Evolutionary conservation across 306 rosid genomes (phyloP), one percentile per base, ranked within the genome.

Genomic region (Gynostemma pentaphyllum): DNA sequence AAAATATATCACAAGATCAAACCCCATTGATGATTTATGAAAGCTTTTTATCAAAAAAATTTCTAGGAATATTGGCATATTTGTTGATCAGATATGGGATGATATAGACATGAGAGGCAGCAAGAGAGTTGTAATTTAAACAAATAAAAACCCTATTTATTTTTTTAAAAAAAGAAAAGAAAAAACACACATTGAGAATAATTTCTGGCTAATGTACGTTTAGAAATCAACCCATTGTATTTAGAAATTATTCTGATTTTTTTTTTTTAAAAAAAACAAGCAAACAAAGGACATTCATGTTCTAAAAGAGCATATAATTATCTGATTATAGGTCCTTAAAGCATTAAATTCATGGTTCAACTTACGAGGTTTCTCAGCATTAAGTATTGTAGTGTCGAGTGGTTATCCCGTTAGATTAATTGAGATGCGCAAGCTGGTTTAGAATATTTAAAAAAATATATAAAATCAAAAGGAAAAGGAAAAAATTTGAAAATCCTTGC

Each of bases 71-170:
- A 66, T 46, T 29, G 55, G 70, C 70, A 66, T 66, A 66, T 66
- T 45, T 48, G 34, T 18, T 32, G 14, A 48, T 46, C 34, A 46
- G 19, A 48, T 34, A 45, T 49, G 44, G 18, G 26, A n/a, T 65
- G 70, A 66, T 21, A 14, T 30, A 34, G 70, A 66, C 70, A 66
- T 66, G 70, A 66, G 70, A 66, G 70, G 70, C 28, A 32, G 70
- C 42, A 66, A n/a, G n/a, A n/a, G n/a, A n/a, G 46, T 18, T 5
- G 5, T 54, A 13, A 10, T 48, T 39, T 29, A 21, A 65, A 21
- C 69, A 47, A n/a, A n/a, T n/a, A n/a, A n/a, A n/a, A n/a, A 65
- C 4, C 18, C 23, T 49, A 11, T 24, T 14, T 54, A 10, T 32
- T 11, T 26, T 54, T n/a, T 28, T 54, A 13, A 22, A 14, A 23